phyloP scores from a whole-genome alignment of 1,139 yeast genomes.

The Arxiozyma heterogenica region DNA sequence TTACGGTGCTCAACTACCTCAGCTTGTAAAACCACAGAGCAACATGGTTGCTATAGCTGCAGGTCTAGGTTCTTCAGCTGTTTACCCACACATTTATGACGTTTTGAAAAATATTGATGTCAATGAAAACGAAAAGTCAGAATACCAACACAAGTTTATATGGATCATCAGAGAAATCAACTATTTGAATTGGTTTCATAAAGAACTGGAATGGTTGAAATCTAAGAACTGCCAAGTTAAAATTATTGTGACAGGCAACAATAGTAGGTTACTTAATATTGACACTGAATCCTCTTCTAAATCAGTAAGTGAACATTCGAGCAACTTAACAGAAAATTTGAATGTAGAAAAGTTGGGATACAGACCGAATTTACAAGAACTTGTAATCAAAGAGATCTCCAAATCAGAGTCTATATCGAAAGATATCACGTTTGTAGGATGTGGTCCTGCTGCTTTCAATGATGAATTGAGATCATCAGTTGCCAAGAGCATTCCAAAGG shows the following conservation, averaged over 20 bases:
- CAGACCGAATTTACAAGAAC: constrained; percentile 36
- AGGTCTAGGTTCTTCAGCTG: constrained; percentile 25
- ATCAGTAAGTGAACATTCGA: not conserved
- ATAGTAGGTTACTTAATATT: not conserved
- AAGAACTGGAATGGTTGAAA: constrained; percentile 31
- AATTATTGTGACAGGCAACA: constrained; percentile 2
- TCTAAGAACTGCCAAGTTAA: constrained; percentile 24
- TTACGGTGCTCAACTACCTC: constrained; percentile 46
- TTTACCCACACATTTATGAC: constrained; percentile 18
- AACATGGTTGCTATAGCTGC: constrained; percentile 23
- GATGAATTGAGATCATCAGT: constrained; percentile 33
- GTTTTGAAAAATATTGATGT: constrained; percentile 3
- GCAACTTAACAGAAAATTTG: not conserved
- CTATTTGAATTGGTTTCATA: constrained; percentile 34
- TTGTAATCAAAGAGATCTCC: constrained; percentile 34
- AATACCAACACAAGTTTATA: constrained; percentile 11
- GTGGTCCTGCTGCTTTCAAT: constrained; percentile 39
- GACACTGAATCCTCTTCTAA: constrained; percentile 1
- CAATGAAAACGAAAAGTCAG: not conserved
- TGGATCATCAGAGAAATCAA: constrained; percentile 21
- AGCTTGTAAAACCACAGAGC: constrained; percentile 6
- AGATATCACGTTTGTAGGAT: constrained; percentile 31
- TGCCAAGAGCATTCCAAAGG: constrained; percentile 24
- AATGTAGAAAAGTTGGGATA: constrained; percentile 24
- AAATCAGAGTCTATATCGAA: constrained; percentile 8